phyloP scores from a whole-genome alignment of 129 eudicot species.

The Centaurea solstitialis region DNA sequence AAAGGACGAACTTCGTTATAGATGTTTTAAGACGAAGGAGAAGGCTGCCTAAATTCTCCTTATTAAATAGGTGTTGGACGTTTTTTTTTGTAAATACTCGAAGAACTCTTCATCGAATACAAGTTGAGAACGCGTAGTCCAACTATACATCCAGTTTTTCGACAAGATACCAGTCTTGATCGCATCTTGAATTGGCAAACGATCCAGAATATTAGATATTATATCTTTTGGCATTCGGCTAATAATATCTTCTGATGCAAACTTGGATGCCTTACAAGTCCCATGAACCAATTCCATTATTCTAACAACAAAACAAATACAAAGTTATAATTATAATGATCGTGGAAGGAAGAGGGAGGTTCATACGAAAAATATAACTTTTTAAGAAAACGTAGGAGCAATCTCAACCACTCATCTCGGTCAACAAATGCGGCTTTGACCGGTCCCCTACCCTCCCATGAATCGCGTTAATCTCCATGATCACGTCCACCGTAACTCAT shows the following conservation, averaged over 20 bases:
- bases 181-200: conserved; percentile 10
- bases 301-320: not conserved
- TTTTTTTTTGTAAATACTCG: not conserved
- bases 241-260: conserved; percentile 10
- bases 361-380: too few species aligned
- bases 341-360: too few species aligned
- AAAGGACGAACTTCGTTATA: conserved; percentile 20
- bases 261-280: not conserved
- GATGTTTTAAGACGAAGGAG: not conserved
- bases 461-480: too few species aligned
- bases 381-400: too few species aligned
- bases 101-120: too few species aligned
- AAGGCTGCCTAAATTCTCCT: not conserved
- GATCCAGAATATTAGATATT: conserved; percentile 12
- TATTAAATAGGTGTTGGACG: not conserved
- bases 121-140: too few species aligned
- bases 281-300: not conserved
- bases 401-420: too few species aligned
- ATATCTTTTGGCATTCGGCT: not conserved
- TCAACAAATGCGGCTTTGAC: too few species aligned
- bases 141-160: not conserved
- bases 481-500: too few species aligned
- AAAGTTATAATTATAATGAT: too few species aligned
- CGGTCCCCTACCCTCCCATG: too few species aligned
- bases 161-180: conserved; percentile 9